Conservation (phyloP, 441 rosid genomes). For the Gossypium schwendimanii region DNA sequence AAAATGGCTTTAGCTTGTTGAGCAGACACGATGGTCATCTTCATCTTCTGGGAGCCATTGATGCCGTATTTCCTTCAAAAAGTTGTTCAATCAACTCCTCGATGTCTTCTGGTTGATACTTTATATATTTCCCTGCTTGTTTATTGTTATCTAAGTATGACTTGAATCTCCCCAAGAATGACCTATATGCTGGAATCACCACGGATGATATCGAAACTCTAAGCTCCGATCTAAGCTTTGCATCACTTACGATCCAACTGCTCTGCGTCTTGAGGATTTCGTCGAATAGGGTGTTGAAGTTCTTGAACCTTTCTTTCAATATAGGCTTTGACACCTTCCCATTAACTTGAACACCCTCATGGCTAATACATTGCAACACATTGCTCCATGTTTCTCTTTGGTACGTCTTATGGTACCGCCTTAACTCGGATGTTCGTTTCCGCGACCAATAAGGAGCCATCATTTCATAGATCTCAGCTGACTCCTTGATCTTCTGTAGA, state of each 20-base stretch:
- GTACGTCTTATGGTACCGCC: slow-evolving; percentile 64
- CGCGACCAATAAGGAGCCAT: slow-evolving; percentile 46
- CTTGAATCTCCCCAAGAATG: slow-evolving; percentile 70
- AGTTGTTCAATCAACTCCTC: slow-evolving; percentile 62
- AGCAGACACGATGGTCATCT: too few species aligned
- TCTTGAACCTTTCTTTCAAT: slow-evolving; percentile 73
- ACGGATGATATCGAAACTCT: slow-evolving; percentile 69
- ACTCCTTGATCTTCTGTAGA: slow-evolving; percentile 60
- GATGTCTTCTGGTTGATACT: slow-evolving; percentile 80
- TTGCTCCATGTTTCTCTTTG: slow-evolving; percentile 81
- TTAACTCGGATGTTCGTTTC: slow-evolving; percentile 54
- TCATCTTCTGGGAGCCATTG: slow-evolving; percentile 37
- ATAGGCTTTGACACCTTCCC: slow-evolving; percentile 64
- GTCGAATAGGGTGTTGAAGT: slow-evolving; percentile 62
- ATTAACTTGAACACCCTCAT: slow-evolving; percentile 56
- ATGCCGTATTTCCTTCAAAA: slow-evolving; percentile 62
- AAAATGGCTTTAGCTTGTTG: too few species aligned
- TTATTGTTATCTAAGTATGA: slow-evolving; percentile 52
- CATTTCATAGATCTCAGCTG: slow-evolving; percentile 46
- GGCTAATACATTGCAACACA: slow-evolving; percentile 50
- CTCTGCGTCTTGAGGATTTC: slow-evolving; percentile 84
- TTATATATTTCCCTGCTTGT: slow-evolving; percentile 66
- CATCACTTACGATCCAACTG: slow-evolving; percentile 78
- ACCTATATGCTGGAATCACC: slow-evolving; percentile 80
- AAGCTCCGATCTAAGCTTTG: slow-evolving; percentile 81